Evolutionary conservation across 257 asterid genomes (phyloP).

Genomic region (Fraxinus americana): DNA sequence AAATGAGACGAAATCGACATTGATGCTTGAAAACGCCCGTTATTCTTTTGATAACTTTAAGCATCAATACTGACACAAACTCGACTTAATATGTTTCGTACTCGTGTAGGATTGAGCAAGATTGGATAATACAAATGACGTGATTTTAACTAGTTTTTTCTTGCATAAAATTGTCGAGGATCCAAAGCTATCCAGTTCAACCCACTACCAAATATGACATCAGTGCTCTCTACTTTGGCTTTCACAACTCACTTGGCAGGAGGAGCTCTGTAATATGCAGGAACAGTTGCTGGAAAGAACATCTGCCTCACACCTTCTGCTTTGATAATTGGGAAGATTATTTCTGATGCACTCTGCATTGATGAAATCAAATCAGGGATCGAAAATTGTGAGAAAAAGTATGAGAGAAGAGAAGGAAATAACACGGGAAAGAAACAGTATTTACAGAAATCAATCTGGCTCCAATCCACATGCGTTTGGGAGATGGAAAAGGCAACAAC

Average conservation of each 20-base stretch:
- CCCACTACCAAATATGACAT: not conserved
- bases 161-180: not conserved
- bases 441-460: slow-evolving; percentile 53
- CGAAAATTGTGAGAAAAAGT: not conserved
- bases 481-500: slow-evolving; percentile 52
- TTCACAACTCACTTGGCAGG: slow-evolving; percentile 24
- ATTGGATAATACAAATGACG: not conserved
- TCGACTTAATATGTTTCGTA: no score
- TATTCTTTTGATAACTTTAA: not conserved
- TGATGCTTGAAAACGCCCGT: not conserved
- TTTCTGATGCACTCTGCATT: slow-evolving; percentile 53
- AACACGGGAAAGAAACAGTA: not conserved
- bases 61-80: not conserved
- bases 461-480: slow-evolving; percentile 51
- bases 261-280: slow-evolving; percentile 55
- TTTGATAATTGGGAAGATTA: slow-evolving; percentile 61
- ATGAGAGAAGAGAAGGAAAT: not conserved
- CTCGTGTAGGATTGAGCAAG: not conserved
- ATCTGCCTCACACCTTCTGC: slow-evolving; percentile 65
- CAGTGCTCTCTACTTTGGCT: not conserved
- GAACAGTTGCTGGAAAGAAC: slow-evolving; percentile 67
- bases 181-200: not conserved
- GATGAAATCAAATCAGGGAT: not conserved
- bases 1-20: not conserved
- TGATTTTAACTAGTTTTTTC: not conserved